Evolutionary conservation across 345 rosid species (phyloP).

Genomic region (Aethionema arabicum): DNA sequence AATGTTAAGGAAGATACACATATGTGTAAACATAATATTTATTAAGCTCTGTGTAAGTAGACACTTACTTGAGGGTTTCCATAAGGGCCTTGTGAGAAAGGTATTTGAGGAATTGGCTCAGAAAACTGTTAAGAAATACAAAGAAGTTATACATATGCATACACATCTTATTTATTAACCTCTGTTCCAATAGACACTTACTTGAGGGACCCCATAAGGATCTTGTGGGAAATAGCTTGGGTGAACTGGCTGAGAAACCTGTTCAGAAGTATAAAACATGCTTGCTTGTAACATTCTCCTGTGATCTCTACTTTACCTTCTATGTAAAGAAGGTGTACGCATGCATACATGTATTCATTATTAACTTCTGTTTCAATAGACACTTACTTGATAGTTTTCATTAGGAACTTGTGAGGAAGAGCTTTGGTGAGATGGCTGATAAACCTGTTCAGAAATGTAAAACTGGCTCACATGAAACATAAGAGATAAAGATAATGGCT

Average conservation of each 20-base stretch:
- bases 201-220: too few relatives aligned
- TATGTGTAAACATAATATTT: too few relatives aligned
- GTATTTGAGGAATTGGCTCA: too few relatives aligned
- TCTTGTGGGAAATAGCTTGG: too few relatives aligned
- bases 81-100: too few relatives aligned
- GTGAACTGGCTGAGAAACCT: too few relatives aligned
- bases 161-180: neutral
- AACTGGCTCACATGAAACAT: slow-evolving; percentile 1
- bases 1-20: too few relatives aligned
- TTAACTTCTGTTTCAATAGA: neutral
- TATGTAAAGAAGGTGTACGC: neutral
- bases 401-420: slow-evolving; percentile 50
- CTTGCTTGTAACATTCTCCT: neutral
- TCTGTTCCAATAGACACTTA: too few relatives aligned
- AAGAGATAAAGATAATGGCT: neutral
- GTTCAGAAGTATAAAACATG: too few relatives aligned
- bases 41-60: too few relatives aligned
- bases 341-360: neutral
- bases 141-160: neutral
- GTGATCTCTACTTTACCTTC: neutral
- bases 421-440: slow-evolving; percentile 59
- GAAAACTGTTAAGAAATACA: neutral
- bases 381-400: slow-evolving; percentile 56
- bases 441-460: slow-evolving; percentile 20
- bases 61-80: too few relatives aligned